Evolutionary conservation across 257 asterid genomes (phyloP).

Genomic region (Linaria vulgaris): DNA sequence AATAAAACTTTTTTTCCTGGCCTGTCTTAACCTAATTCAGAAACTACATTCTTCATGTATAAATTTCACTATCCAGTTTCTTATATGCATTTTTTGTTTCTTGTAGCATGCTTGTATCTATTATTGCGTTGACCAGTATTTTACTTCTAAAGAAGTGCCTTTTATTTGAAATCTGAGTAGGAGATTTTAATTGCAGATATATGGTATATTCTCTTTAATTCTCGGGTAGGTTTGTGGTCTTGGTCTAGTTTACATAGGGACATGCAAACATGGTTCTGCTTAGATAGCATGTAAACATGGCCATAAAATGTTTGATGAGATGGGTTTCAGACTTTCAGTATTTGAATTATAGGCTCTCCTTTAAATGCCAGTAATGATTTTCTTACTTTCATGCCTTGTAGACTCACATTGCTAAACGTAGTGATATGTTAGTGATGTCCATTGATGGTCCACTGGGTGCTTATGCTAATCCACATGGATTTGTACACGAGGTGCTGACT

Average conservation of each 20-base stretch:
- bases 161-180: not conserved
- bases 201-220: not conserved
- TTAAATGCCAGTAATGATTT: constrained; percentile 19
- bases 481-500: constrained; percentile 93
- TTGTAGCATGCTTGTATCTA: not conserved
- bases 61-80: not conserved
- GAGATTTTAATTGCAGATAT: not conserved
- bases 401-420: constrained; percentile 78
- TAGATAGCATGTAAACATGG: too few species aligned
- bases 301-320: too few species aligned
- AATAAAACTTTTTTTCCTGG: constrained; percentile 22
- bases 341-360: not conserved
- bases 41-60: not conserved
- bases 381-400: constrained; percentile 26
- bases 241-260: not conserved
- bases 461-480: constrained; percentile 81
- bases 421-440: constrained; percentile 94
- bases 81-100: not conserved
- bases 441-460: constrained; percentile 97
- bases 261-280: constrained; percentile 9
- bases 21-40: not conserved
- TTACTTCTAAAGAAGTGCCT: not conserved
- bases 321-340: too few species aligned
- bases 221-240: not conserved
- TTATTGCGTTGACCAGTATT: not conserved